Evolutionary conservation across 352 stramenopile genomes (phyloP).

Genomic region (Globisporangium abappressorium): DNA sequence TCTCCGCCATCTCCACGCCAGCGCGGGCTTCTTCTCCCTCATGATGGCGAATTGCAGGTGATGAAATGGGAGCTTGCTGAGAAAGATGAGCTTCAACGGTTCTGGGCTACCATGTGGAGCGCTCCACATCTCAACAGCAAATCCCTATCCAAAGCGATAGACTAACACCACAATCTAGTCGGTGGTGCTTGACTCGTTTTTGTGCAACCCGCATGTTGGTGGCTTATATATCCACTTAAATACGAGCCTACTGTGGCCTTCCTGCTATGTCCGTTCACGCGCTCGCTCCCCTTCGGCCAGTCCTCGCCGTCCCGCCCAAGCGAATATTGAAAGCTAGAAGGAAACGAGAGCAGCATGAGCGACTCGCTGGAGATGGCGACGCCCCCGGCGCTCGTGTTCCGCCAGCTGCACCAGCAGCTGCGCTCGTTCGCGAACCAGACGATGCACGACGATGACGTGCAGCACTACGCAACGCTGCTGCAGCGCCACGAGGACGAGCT

Average conservation of each 20-base stretch:
- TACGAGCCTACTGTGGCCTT: neutral
- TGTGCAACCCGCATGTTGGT: neutral
- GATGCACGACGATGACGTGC: slow-evolving; percentile 61
- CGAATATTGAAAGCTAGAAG: neutral
- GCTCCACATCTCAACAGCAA: neutral
- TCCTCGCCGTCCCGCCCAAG: neutral
- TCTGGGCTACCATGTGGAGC: neutral
- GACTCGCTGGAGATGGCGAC: slow-evolving; percentile 40
- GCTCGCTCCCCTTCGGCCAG: slow-evolving; percentile 10
- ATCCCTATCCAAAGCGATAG: neutral
- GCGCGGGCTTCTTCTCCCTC: neutral
- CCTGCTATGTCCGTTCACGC: neutral
- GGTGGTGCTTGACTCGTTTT: neutral
- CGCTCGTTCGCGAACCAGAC: slow-evolving; percentile 58
- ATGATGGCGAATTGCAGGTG: neutral
- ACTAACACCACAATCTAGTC: neutral
- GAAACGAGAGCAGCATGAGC: slow-evolving; percentile 18
- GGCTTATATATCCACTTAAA: neutral
- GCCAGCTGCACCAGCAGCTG: slow-evolving; percentile 71
- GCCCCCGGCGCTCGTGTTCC: slow-evolving; percentile 63
- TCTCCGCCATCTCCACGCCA: neutral
- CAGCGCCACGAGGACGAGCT: slow-evolving; percentile 40
- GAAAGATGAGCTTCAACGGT: neutral
- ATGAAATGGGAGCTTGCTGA: neutral
- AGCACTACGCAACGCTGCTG: slow-evolving; percentile 55